Percentiles rank a stretch among this genome's conserved stretches.
Conservation (phyloP, 1,139 yeast species). For the Yamadazyma sp. region DNA sequence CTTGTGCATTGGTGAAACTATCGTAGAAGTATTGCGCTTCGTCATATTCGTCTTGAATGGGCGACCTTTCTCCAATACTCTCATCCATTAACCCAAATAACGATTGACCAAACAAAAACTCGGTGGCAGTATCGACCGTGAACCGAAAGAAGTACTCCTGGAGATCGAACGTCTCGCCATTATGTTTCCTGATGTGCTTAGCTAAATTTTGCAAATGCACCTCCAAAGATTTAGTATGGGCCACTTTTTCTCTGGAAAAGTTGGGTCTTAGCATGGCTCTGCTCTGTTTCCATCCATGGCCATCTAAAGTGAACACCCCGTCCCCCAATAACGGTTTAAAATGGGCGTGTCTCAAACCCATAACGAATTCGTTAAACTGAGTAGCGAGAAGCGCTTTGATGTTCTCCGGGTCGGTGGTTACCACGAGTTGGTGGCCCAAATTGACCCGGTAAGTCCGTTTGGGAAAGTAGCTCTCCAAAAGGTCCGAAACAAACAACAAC, state of each 20-base stretch:
- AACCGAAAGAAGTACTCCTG: constrained; percentile 37
- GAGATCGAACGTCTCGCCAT: constrained; percentile 30
- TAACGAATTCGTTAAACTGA: constrained; percentile 48
- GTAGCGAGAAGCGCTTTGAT: constrained; percentile 37
- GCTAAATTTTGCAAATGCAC: constrained; percentile 39
- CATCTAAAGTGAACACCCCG: constrained; percentile 56
- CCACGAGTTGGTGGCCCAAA: constrained; percentile 18
- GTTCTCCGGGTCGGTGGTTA: constrained; percentile 28
- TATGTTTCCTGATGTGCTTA: constrained; percentile 25
- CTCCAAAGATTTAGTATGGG: constrained; percentile 45
- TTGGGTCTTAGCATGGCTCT: constrained; percentile 56
- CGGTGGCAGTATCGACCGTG: constrained; percentile 44
- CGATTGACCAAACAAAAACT: constrained; percentile 40
- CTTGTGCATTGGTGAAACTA: constrained; percentile 31
- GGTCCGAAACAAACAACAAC: constrained; percentile 7
- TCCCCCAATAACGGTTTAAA: constrained; percentile 48
- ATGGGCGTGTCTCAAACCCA: constrained; percentile 42
- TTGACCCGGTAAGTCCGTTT: constrained; percentile 11
- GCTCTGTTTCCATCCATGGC: constrained; percentile 55
- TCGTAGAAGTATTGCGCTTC: constrained; percentile 22
- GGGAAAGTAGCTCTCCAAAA: constrained; percentile 6
- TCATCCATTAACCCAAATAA: constrained; percentile 32
- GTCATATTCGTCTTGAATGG: constrained; percentile 13
- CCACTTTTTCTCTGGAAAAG: constrained; percentile 51
- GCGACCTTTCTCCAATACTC: constrained; percentile 20